Evolutionary conservation across 495 filamentous ascomycete species (phyloP), one percentile per base, ranked within the genome.

Genomic region (Bryoglossum gracile): DNA sequence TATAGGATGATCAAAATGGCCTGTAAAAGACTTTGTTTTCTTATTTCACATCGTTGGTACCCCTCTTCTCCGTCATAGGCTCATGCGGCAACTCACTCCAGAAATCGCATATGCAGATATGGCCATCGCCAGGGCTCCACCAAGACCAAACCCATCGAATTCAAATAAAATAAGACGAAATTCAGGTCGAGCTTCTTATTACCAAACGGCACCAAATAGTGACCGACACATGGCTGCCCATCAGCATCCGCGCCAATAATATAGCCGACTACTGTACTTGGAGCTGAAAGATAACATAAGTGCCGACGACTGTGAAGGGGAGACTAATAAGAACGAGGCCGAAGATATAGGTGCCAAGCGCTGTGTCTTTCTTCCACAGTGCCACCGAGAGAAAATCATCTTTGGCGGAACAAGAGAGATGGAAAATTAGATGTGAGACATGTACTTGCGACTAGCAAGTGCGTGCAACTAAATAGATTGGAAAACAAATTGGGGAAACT

Each of bases 41-140:
- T 43, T 25, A 8, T 17, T 23, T 10, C 35, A 38, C 16, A 38
- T 10, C 6, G 17, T 38, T 17, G 17, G 16, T 38, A 18, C 8
- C 35, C 16, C 16, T 18, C 35, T 8, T 38, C 35, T 23, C 21
- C 13, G 13, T 41, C n/a, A 18, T 17, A n/a, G n/a, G n/a, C n/a
- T 8, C 18, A 19, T 19, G 23, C 13, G n/a, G 16, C 16, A 25
- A 43, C 40, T 43, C 16, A 43, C 40, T 43, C 40, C 23, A 43
- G 16, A 43, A 43, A 16, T 43, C 40, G 21, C 23, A 43, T 43
- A 43, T 41, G 40, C 40, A 43, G 40, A 25, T 11, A 43, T 43
- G 8, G 28, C 8, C 40, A 43, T 2, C 10, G 40, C 3, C 3
- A 4, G 28, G 28, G 24, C 5, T 9, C 40, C 40, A 14, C 40